Percentiles rank a stretch among this genome's conserved stretches.
Evolutionary conservation across 2,329 filamentous ascomycete genomes (phyloP).

Genomic region (Trichoderma citrinoviride): DNA sequence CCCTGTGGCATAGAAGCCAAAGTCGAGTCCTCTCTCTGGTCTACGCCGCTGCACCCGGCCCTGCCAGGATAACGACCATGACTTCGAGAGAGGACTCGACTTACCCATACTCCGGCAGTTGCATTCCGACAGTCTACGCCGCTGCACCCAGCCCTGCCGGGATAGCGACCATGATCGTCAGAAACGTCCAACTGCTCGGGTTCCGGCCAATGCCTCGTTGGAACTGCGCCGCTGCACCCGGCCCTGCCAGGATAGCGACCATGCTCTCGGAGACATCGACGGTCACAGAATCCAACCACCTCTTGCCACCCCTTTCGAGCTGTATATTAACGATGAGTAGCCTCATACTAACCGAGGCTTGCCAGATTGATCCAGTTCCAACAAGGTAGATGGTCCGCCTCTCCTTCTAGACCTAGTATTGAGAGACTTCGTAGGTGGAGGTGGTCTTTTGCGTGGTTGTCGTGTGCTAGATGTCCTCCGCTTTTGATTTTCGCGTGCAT

Average conservation of each 20-base stretch:
- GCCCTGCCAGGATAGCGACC: not conserved
- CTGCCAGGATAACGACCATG: not conserved
- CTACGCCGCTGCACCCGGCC: not conserved
- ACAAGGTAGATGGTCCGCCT: not conserved
- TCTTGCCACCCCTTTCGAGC: too few relatives aligned
- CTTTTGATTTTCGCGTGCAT: too few relatives aligned
- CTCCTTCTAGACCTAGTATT: not conserved
- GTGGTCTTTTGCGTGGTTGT: not conserved
- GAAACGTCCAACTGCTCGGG: not conserved
- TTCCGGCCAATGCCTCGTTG: not conserved
- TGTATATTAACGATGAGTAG: too few relatives aligned
- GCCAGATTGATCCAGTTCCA: not conserved
- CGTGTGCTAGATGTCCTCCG: not conserved
- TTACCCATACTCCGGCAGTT: too few relatives aligned
- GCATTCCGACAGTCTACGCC: too few relatives aligned
- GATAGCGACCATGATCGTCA: not conserved
- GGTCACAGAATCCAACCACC: not conserved
- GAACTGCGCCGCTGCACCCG: not conserved
- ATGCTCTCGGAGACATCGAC: not conserved
- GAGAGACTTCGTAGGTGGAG: not conserved
- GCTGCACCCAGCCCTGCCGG: not conserved
- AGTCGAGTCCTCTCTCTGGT: not conserved
- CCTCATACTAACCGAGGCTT: not conserved
- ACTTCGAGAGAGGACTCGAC: too few relatives aligned
- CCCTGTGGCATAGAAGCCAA: not conserved